A percentile compares a stretch with the other conserved stretches of the same genome.
Evolutionary conservation across 148 eudicot genomes (phyloP).

Genomic region (Spergularia marina): DNA sequence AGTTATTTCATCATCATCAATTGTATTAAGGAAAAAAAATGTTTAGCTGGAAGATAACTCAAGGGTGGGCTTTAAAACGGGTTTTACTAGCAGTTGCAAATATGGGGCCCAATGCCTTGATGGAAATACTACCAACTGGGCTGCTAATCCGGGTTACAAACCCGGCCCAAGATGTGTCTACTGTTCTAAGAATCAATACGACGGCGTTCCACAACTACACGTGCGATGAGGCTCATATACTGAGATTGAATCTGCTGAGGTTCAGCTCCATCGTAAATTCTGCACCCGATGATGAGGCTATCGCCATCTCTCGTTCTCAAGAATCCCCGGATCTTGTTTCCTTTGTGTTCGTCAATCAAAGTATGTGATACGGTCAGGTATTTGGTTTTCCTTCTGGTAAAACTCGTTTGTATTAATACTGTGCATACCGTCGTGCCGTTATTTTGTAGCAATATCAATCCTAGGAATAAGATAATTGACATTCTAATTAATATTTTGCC

Average conservation of each 20-base stretch:
- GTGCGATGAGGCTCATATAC: constrained; percentile 16
- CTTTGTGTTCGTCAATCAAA: constrained; percentile 32
- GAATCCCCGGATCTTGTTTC: constrained; percentile 21
- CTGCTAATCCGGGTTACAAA: constrained; percentile 29
- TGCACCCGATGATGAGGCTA: constrained; percentile 26
- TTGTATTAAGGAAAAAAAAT: neutral
- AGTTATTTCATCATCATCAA: neutral
- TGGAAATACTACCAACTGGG: constrained; percentile 30
- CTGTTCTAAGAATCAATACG: constrained; percentile 19
- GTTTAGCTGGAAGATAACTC: constrained; percentile 15
- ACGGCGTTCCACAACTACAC: constrained; percentile 22
- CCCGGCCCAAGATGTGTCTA: constrained; percentile 22
- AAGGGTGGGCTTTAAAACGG: constrained; percentile 26
- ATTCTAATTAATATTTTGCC: too few relatives aligned
- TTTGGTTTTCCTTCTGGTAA: neutral
- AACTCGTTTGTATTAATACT: too few relatives aligned
- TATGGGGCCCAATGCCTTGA: constrained; percentile 25
- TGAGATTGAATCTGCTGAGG: constrained; percentile 26
- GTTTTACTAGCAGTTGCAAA: constrained; percentile 20
- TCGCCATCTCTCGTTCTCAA: constrained; percentile 15
- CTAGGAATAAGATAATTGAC: too few relatives aligned
- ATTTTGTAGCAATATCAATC: too few relatives aligned
- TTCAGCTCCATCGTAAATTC: constrained; percentile 28
- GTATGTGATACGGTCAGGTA: constrained; percentile 12
- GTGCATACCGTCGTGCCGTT: too few relatives aligned